Evolutionary conservation across 2,329 filamentous ascomycete genomes (phyloP), one percentile per base, ranked within the genome.

Genomic region (Fusarium caatingaense): DNA sequence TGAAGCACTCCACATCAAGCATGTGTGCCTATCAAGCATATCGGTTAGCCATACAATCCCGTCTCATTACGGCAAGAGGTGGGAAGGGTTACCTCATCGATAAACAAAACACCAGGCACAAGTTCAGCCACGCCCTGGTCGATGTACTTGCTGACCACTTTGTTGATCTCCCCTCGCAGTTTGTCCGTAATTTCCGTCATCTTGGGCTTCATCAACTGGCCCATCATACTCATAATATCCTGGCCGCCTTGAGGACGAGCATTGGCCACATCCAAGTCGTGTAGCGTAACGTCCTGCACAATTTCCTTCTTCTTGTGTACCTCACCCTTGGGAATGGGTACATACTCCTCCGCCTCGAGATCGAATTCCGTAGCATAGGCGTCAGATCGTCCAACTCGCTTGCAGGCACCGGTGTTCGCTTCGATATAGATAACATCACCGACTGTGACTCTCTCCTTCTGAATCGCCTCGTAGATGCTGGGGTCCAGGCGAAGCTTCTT

Each of bases 171-270:
- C 59, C 89, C 86, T 65, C 96, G 89, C 77, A 99, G 85, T 85
- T 99, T 99, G 82, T 99, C 96, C 30, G 96, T 99, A 77, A 99
- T 98, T 81, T 99, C 96, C 8, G 96, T 99, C 90, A 98, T 98
- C 85, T 97, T 97, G 67, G 96, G 96, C 87, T 98, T 98, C 94
- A 98, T 98, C 77, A 99, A 84, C 82, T 99, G 96, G 76, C 96
- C 96, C 95, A 99, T 98, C 96, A 99, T 98, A 84, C 94, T 98
- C 94, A 99, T 98, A 72, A 99, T 97, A 80, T 99, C 96, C 85
- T 99, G 96, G 46, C 96, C 96, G 56, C 96, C 96, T 84, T 98
- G 94, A 7, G 96, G 96, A 76, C 95, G 87, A 16, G 96, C 92
- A 77, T 99, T 99, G 71, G 96, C 96, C 68, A 98, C 92, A 78